These are phyloP conservation scores for Sporobolomyces pararoseus DNA, from an alignment of 768 basidiomycete species.

Conservation along the genomic window DNA sequence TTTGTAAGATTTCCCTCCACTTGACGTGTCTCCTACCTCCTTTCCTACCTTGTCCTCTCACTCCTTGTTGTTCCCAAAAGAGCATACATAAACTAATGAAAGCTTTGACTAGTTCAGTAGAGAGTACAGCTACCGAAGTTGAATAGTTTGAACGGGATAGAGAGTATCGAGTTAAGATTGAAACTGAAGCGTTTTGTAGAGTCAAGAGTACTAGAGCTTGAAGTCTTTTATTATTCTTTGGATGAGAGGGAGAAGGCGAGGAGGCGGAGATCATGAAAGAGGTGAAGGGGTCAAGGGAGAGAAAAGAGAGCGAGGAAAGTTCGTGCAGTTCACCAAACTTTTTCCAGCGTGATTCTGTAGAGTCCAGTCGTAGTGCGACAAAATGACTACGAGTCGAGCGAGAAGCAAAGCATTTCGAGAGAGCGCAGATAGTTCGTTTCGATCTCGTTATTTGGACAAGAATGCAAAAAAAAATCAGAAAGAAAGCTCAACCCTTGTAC, in stretches of 20 bases:
- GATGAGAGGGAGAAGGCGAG: not conserved
- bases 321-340: conserved; percentile 4
- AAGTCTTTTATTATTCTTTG: too few relatives aligned
- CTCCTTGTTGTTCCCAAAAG: not conserved
- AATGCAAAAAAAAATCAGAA: too few relatives aligned
- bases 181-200: conserved; percentile 85
- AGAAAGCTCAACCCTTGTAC: too few relatives aligned
- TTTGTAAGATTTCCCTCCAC: too few relatives aligned
- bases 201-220: conserved; percentile 88
- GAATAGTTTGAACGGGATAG: conserved; percentile 68
- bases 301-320: conserved; percentile 4
- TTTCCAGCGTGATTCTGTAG: too few relatives aligned
- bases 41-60: not conserved
- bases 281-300: not conserved
- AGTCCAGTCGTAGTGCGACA: too few relatives aligned
- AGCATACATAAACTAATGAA: conserved; percentile 76
- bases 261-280: not conserved
- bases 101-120: conserved; percentile 88
- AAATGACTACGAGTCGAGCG: too few relatives aligned
- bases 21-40: too few relatives aligned
- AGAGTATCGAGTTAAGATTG: conserved; percentile 93
- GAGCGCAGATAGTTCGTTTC: too few relatives aligned
- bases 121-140: conserved; percentile 80
- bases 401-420: too few relatives aligned
- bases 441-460: too few relatives aligned